phyloP scores from a whole-genome alignment of 225 moss, liverwort and hornwort species.

The Climacium dendroides region DNA sequence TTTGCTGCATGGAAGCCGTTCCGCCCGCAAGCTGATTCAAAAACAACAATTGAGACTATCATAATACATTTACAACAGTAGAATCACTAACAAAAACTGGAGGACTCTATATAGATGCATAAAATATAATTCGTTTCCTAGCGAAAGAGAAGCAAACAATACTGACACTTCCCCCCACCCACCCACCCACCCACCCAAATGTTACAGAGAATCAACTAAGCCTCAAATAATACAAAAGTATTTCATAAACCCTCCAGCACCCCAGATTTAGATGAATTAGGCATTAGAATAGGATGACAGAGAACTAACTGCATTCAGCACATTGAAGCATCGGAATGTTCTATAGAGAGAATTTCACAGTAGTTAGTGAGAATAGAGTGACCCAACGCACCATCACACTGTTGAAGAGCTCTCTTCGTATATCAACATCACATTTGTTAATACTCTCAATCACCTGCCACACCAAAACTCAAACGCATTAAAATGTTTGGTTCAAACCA shows the following conservation, averaged over 20 bases:
- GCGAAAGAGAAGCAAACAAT: neutral
- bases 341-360: neutral
- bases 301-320: neutral
- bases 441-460: constrained; percentile 89
- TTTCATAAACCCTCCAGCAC: neutral
- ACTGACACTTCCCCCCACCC: too few species aligned
- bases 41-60: neutral
- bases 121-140: neutral
- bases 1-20: constrained; percentile 89
- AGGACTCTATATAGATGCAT: neutral
- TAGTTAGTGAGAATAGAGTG: neutral
- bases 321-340: neutral
- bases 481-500: neutral
- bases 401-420: constrained; percentile 81
- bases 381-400: constrained; percentile 59
- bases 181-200: too few species aligned
- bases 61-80: neutral
- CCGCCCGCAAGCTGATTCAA: constrained; percentile 73
- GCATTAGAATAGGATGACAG: neutral
- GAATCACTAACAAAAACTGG: neutral
- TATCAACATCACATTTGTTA: constrained; percentile 95
- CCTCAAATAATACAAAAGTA: neutral
- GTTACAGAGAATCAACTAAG: neutral
- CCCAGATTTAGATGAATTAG: neutral
- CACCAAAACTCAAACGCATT: neutral